phyloP scores from a whole-genome alignment of 23 red algal species.

The Gracilaria vermiculophylla region DNA sequence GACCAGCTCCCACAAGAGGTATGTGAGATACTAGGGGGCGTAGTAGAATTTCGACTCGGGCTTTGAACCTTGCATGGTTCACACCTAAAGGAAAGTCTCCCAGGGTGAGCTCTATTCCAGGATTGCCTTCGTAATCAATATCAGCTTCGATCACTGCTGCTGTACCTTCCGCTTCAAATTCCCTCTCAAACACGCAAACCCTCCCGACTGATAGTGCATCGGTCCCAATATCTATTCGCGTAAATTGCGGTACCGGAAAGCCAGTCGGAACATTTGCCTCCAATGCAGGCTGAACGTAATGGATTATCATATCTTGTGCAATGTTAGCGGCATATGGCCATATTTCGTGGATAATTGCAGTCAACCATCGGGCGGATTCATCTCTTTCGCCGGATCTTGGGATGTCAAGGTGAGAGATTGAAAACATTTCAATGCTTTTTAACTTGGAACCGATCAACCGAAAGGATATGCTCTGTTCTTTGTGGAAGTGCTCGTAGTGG shows the following conservation, averaged over 20 bases:
- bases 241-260: conserved; percentile 43
- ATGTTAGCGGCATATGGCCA: conserved; percentile 67
- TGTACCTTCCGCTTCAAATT: not conserved
- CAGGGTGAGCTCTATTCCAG: conserved; percentile 37
- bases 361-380: conserved; percentile 35
- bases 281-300: conserved; percentile 52
- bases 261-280: conserved; percentile 26
- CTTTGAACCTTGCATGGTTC: conserved; percentile 18
- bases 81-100: conserved; percentile 16
- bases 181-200: conserved; percentile 25
- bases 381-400: not conserved
- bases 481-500: too few species aligned
- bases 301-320: conserved; percentile 23
- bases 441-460: not conserved
- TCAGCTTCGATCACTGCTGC: conserved; percentile 52
- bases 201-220: conserved; percentile 13
- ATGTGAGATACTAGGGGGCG: conserved; percentile 40
- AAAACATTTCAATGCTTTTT: not conserved
- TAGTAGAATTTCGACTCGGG: conserved; percentile 55
- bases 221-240: conserved; percentile 48
- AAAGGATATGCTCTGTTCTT: not conserved
- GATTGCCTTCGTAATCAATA: conserved; percentile 56
- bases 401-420: conserved; percentile 6
- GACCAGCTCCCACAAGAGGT: conserved; percentile 51
- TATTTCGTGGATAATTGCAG: conserved; percentile 44